Percentiles rank a stretch among this genome's conserved stretches.
Conservation (phyloP, 2,329 filamentous ascomycete species). For the Furcasterigmium sp. region DNA sequence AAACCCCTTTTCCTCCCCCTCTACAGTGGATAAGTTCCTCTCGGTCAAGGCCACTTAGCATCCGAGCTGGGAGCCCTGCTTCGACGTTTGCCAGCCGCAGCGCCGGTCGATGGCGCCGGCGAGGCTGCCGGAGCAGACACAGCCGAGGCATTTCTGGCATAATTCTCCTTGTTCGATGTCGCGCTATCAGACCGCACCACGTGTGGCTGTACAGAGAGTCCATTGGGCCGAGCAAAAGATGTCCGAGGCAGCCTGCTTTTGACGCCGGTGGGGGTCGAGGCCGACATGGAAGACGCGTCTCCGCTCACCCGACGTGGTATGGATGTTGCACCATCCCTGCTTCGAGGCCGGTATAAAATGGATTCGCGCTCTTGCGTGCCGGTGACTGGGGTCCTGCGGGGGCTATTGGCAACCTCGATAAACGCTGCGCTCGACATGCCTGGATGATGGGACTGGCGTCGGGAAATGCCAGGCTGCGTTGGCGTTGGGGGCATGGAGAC, state of each 20-base stretch:
- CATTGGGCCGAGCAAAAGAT: constrained; percentile 19
- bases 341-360: constrained; percentile 33
- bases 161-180: constrained; percentile 33
- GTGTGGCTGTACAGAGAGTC: constrained; percentile 8
- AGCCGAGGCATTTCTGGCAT: constrained; percentile 11
- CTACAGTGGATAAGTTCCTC: too few relatives aligned
- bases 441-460: constrained; percentile 24
- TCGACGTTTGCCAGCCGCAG: constrained; percentile 8
- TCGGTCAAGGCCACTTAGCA: constrained; percentile 10
- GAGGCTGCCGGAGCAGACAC: constrained; percentile 10
- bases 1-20: not conserved
- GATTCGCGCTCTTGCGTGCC: constrained; percentile 35
- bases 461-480: constrained; percentile 31
- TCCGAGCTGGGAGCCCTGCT: constrained; percentile 14
- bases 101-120: constrained; percentile 5
- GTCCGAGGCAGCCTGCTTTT: constrained; percentile 36
- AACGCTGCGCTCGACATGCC: constrained; percentile 23
- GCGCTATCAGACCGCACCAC: constrained; percentile 29
- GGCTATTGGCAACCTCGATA: constrained; percentile 49
- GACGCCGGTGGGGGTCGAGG: constrained; percentile 7
- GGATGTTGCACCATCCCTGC: constrained; percentile 33
- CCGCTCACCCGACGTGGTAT: constrained; percentile 38
- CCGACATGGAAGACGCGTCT: constrained; percentile 17
- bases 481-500: constrained; percentile 47
- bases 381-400: constrained; percentile 27